phyloP scores from a whole-genome alignment of 305 asterid genomes.

The Plantago coronopus region DNA sequence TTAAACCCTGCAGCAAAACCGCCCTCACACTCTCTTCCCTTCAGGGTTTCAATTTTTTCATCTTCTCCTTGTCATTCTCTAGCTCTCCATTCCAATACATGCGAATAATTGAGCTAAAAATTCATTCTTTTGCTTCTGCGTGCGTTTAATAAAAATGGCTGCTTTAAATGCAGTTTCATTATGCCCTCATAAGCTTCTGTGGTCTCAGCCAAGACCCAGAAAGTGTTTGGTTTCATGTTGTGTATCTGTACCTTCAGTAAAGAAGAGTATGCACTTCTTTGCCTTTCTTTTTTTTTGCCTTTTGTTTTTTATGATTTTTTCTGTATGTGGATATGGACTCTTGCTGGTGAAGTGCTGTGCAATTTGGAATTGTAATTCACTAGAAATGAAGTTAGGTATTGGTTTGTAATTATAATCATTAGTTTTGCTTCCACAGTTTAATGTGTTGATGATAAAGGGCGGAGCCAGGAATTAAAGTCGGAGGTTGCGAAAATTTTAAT shows the following conservation, averaged over 20 bases:
- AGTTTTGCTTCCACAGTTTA: background rate
- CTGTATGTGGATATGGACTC: conserved; percentile 4
- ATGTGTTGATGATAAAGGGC: conserved; percentile 8
- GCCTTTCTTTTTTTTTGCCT: background rate
- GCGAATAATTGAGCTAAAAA: conserved; percentile 2
- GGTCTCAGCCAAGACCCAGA: conserved; percentile 38
- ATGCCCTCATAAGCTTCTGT: conserved; percentile 41
- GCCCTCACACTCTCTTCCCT: conserved; percentile 12
- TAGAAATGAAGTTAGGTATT: background rate
- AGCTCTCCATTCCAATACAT: background rate
- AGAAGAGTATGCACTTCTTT: conserved; percentile 37
- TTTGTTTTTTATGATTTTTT: background rate
- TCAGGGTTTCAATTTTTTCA: conserved; percentile 30
- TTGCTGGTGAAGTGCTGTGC: background rate
- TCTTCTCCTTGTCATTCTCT: conserved; percentile 12
- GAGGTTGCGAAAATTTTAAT: too few species aligned
- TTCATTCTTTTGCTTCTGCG: background rate
- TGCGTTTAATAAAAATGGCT: conserved; percentile 35
- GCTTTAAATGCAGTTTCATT: conserved; percentile 51
- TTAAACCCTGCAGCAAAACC: conserved; percentile 35
- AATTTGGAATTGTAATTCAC: background rate
- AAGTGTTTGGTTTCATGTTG: conserved; percentile 46
- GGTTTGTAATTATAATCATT: background rate
- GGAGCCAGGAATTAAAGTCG: too few species aligned
- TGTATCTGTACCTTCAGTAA: conserved; percentile 33